These are phyloP conservation scores for Scytalidium lignicola DNA, from an alignment of 2,329 filamentous ascomycete species.

Conservation along the genomic window DNA sequence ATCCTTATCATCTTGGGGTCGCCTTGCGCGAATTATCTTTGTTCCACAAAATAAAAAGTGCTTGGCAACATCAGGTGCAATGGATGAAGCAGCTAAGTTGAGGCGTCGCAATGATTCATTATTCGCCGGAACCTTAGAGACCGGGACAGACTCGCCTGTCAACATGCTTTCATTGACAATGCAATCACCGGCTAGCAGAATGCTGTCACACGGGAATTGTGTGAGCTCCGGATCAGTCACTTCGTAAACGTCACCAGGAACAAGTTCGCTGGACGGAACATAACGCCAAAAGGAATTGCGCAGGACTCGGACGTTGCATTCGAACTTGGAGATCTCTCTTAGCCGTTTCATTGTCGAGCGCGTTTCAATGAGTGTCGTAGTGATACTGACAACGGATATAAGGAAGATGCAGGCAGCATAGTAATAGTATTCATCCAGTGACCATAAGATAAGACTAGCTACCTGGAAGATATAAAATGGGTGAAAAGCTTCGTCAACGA, in stretches of 20 bases:
- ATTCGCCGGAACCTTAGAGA: slow-evolving; percentile 82
- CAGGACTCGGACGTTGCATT: slow-evolving; percentile 90
- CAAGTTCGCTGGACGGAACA: slow-evolving; percentile 78
- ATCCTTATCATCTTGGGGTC: slow-evolving; percentile 78
- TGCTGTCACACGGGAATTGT: slow-evolving; percentile 87
- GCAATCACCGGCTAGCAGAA: slow-evolving; percentile 88
- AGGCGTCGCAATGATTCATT: slow-evolving; percentile 73
- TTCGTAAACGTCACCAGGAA: slow-evolving; percentile 95
- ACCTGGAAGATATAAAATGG: slow-evolving; percentile 99
- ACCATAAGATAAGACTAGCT: slow-evolving; percentile 91
- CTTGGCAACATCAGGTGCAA: slow-evolving; percentile 76
- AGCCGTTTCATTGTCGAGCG: slow-evolving; percentile 85
- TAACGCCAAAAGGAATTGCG: slow-evolving; percentile 95
- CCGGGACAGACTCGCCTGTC: slow-evolving; percentile 93
- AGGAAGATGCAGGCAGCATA: slow-evolving; percentile 93
- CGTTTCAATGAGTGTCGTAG: slow-evolving; percentile 84
- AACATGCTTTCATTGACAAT: slow-evolving; percentile 99
- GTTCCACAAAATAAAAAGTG: slow-evolving; percentile 94
- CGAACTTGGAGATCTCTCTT: slow-evolving; percentile 86
- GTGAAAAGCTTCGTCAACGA: slow-evolving; percentile 92
- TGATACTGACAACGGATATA: slow-evolving; percentile 90
- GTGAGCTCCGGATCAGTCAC: slow-evolving; percentile 86
- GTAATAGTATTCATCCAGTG: slow-evolving; percentile 94
- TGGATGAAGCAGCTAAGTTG: slow-evolving; percentile 73
- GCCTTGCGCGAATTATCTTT: slow-evolving; percentile 84